Conservation (phyloP, 306 rosid species). For the Myrica gale region DNA sequence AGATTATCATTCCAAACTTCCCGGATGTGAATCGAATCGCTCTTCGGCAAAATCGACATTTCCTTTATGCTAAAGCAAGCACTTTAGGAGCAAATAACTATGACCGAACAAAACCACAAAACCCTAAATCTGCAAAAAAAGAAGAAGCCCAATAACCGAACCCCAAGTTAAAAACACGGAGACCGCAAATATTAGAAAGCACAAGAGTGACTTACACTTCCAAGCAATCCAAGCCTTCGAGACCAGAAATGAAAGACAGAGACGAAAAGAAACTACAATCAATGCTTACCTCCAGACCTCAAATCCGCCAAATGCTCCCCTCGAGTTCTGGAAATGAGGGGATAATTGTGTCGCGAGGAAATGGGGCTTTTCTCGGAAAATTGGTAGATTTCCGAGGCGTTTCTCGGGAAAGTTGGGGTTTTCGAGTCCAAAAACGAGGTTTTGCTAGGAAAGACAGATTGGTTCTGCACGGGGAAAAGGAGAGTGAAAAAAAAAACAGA, state of each 20-base stretch:
- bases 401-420: neutral
- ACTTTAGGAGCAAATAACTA: conserved; percentile 13
- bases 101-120: conserved; percentile 14
- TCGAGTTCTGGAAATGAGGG: neutral
- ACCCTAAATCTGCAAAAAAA: conserved; percentile 28
- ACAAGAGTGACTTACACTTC: neutral
- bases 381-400: neutral
- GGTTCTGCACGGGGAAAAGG: conserved; percentile 1
- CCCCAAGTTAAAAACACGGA: conserved; percentile 11
- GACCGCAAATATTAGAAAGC: neutral
- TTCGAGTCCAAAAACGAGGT: conserved; percentile 9
- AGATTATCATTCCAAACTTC: conserved; percentile 47
- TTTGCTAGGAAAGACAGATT: neutral
- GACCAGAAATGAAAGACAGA: neutral
- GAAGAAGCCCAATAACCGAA: neutral
- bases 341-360: neutral
- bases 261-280: neutral
- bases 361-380: conserved; percentile 14
- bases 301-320: neutral
- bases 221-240: conserved; percentile 19
- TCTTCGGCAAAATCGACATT: conserved; percentile 26
- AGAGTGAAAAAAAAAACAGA: neutral
- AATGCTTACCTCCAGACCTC: conserved; percentile 20
- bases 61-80: neutral
- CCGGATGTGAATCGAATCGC: conserved; percentile 34